Percentiles rank a stretch among this genome's conserved stretches.
Evolutionary conservation across 176 grass and related monocot genomes (phyloP).

Genomic region (Coix lacrymajobi): DNA sequence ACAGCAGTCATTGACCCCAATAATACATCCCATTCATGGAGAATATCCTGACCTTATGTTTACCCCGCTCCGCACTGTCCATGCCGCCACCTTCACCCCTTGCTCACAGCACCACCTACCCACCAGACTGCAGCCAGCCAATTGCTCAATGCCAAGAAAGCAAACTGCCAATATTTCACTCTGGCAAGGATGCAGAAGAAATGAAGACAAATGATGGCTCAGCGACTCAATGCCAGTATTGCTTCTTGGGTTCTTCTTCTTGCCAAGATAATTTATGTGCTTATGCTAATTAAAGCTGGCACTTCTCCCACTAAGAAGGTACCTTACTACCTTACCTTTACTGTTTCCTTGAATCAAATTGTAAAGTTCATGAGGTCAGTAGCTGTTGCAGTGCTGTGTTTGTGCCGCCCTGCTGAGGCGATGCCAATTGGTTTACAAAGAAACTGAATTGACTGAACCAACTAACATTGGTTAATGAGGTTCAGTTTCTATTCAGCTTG

Average conservation of each 20-base stretch:
- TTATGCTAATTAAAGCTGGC: not conserved
- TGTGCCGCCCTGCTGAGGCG: not conserved
- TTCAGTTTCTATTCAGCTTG: not conserved
- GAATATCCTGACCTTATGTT: not conserved
- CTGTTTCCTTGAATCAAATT: not conserved
- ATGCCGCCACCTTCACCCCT: not conserved
- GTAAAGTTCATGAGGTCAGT: not conserved
- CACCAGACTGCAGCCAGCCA: not conserved
- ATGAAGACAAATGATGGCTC: not conserved
- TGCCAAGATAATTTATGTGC: not conserved
- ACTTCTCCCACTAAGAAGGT: not conserved
- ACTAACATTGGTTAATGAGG: not conserved
- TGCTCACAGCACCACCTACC: not conserved
- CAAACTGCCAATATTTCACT: not conserved
- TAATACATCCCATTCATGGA: not conserved
- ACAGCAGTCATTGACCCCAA: not conserved
- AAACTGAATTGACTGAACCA: not conserved
- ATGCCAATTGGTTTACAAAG: not conserved
- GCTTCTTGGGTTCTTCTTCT: not conserved
- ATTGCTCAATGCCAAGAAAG: not conserved
- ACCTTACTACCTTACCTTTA: not conserved
- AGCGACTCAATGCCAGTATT: not conserved
- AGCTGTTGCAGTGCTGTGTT: not conserved
- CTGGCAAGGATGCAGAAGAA: not conserved
- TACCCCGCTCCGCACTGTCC: not conserved